phyloP scores from a whole-genome alignment of 2,329 filamentous ascomycete genomes.

The Ploettnerulaceae sp. region DNA sequence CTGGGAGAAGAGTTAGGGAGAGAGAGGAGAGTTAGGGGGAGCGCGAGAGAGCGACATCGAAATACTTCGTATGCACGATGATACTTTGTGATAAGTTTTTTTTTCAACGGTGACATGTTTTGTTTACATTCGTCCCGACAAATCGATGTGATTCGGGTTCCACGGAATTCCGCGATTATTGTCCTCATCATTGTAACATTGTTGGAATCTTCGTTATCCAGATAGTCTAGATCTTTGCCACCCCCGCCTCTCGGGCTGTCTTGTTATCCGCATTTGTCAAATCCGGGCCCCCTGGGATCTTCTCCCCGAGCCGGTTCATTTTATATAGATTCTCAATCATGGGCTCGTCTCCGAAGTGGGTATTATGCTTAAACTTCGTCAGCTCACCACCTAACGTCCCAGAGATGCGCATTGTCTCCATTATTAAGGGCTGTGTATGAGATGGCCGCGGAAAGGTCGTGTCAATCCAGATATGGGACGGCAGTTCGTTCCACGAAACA shows the following conservation, averaged over 20 bases:
- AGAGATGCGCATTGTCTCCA: neutral
- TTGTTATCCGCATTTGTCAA: slow-evolving; percentile 47
- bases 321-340: slow-evolving; percentile 54
- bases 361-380: slow-evolving; percentile 26
- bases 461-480: neutral
- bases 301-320: slow-evolving; percentile 51
- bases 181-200: neutral
- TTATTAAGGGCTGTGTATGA: no score
- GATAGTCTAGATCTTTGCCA: slow-evolving; percentile 7
- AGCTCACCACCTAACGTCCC: slow-evolving; percentile 4
- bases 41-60: no score
- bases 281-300: slow-evolving; percentile 44
- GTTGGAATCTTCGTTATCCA: neutral
- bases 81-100: no score
- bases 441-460: neutral
- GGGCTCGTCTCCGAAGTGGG: slow-evolving; percentile 48
- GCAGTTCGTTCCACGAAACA: neutral
- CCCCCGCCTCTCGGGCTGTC: slow-evolving; percentile 32
- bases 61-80: no score
- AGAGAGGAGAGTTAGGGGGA: no score
- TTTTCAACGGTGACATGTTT: no score
- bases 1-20: no score
- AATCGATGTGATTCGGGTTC: no score
- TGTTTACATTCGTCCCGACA: no score
- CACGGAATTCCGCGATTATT: no score